Base-by-base conservation (phyloP, 495 filamentous ascomycete species). In the Penicillium mononematosum region DNA sequence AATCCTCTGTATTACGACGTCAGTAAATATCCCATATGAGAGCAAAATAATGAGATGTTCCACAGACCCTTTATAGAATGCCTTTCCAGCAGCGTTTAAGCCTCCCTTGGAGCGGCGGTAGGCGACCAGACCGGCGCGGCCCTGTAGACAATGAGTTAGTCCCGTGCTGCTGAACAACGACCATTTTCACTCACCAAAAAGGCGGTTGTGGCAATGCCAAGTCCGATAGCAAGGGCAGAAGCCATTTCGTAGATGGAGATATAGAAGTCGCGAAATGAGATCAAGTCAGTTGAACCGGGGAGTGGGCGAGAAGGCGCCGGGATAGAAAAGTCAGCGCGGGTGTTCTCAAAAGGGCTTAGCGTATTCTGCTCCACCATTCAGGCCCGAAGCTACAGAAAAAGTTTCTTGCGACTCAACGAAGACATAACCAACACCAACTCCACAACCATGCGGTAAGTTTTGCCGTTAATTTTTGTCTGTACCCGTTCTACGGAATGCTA, bases 51-150 rank as follows among this genome's bases (percentile, higher is more conserved):
- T 6, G 1, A 29, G 14, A 24, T 19, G 12, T 25, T 17, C 8
- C 53, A 70, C 72, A 39, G 50, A 79, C 76, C 94, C 94, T 74
- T 96, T 98, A 80, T 96, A 98, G 70, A 89, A 99, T 31, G 89
- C 85, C 72, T 89, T 89, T 58, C 94, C 93, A 53, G 96, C 72
- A n/a, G 83, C 82, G 58, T 85, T 85, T 55, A 87, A 79, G 63
- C 87, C 86, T 66, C 88, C 90, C 59, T 86, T 81, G 52, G 87
- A 97, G 54, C 89, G 85, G 45, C 91, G 88, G 66, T 91, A 82
- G 51, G 95, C 94, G 49, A 96, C 87, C 11, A 95, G 79, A 50
- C 93, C 94, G 59, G 95, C 92, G 61, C 94, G 88, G 63, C 93
- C 93, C 91, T 96, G 64, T 49, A 45, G 56, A 50, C 51, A 57